Evolutionary conservation across 768 basidiomycete species (phyloP), one percentile per base, ranked within the genome.

Genomic region (Pholiota conissans): DNA sequence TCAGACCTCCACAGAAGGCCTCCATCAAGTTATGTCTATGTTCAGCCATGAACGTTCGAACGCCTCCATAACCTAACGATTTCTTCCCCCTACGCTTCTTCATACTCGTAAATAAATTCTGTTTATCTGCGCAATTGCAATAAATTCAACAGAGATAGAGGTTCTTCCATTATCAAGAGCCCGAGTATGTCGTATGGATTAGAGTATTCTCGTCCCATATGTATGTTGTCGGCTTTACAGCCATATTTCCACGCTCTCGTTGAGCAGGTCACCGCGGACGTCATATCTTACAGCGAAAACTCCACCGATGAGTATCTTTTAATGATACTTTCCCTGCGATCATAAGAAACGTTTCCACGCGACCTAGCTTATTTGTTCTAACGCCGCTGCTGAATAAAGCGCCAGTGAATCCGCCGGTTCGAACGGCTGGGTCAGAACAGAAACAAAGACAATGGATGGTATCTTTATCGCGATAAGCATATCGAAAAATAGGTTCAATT

Each of bases 181-280:
- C 40, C 42, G 42, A 22, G 42, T 45, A 2, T 24, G 13, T 13
- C 30, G 30, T 32, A 32, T 13, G 13, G 30, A 32, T 32, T 32
- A 32, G 24, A 45, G 42, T 22, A n/a, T 45, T 45, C 22, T 45
- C 42, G 42, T 22, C 42, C 37, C 37, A 18, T n/a, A 18, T 18
- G 8, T 50, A 35, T 37, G 14, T 24, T 27, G 26, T 52, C 42
- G 18, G 42, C 20, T 18, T 22, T 45, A 45, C 5, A n/a, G n/a
- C n/a, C 37, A 20, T 50, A 34, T 28, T 52, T 26, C 30, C 20
- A 29, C 35, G 24, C 32, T 27, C 30, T 20, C 49, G 18, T 14
- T 22, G 42, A 5, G 42, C 42, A 10, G 34, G 26, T 52, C 32
- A 52, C 50, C 50, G 50, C 50, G 50, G 50, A 52, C 34, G 50